A percentile compares a stretch with the other conserved stretches of the same genome.
Evolutionary conservation across 768 basidiomycete species (phyloP).

Genomic region (Lactarius sp.): DNA sequence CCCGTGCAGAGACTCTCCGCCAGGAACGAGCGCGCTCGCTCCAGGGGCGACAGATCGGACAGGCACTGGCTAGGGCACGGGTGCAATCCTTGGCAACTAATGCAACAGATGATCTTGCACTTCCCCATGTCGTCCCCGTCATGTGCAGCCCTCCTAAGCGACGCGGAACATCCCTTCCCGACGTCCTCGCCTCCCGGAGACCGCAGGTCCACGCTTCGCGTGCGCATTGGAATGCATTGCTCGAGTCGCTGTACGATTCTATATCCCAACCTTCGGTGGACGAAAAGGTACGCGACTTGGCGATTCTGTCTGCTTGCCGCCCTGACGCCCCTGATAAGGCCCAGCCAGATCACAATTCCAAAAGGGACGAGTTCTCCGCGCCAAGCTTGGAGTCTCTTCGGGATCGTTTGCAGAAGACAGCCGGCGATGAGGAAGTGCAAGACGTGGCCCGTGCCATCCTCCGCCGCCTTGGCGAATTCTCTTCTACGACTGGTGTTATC

Average conservation of each 20-base stretch:
- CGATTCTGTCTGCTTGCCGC: too few relatives aligned
- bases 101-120: background rate
- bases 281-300: background rate
- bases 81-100: background rate
- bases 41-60: background rate
- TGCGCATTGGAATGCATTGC: background rate
- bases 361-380: background rate
- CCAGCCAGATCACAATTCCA: background rate
- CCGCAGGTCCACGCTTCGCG: background rate
- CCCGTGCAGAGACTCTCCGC: slow-evolving; percentile 3
- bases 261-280: background rate
- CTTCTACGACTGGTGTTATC: background rate
- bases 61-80: background rate
- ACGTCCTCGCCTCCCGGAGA: background rate
- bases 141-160: background rate
- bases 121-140: background rate
- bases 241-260: background rate
- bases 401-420: slow-evolving; percentile 1
- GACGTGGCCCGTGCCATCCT: slow-evolving; percentile 8
- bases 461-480: background rate
- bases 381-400: slow-evolving; percentile 4
- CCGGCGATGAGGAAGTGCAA: slow-evolving; percentile 10
- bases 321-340: background rate
- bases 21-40: slow-evolving; percentile 1
- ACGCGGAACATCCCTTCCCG: background rate